Evolutionary conservation across 495 filamentous ascomycete genomes (phyloP).

Genomic region (Hypoxylon perforatum): DNA sequence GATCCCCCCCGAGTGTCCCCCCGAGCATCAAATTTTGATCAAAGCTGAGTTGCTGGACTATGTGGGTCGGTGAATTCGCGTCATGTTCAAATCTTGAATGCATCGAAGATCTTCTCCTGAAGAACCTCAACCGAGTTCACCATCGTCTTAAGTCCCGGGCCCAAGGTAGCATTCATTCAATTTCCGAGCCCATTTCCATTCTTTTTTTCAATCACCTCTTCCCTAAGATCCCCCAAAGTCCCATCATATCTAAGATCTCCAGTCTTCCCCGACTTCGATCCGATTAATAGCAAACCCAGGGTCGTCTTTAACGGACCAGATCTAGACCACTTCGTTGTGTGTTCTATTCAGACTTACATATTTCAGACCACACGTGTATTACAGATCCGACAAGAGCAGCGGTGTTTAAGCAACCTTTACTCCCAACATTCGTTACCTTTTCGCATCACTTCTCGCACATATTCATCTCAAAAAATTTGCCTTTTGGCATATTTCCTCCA

Average conservation of each 20-base stretch:
- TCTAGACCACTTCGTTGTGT: slow-evolving; percentile 42
- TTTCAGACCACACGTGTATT: background rate
- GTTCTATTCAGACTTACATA: slow-evolving; percentile 5
- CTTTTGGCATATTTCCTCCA: no score
- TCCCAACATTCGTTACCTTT: slow-evolving; percentile 26
- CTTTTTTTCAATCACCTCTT: slow-evolving; percentile 8
- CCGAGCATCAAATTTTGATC: slow-evolving; percentile 34
- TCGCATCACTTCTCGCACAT: background rate
- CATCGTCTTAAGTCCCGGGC: slow-evolving; percentile 9
- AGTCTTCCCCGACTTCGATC: slow-evolving; percentile 31
- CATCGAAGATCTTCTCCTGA: slow-evolving; percentile 44
- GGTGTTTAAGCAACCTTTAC: background rate
- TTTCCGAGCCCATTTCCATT: slow-evolving; percentile 23
- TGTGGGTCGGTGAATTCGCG: slow-evolving; percentile 32
- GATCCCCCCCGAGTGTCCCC: background rate
- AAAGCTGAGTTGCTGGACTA: slow-evolving; percentile 26
- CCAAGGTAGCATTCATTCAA: slow-evolving; percentile 20
- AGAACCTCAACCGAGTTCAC: slow-evolving; percentile 17
- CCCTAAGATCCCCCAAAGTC: background rate
- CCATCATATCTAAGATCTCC: slow-evolving; percentile 29
- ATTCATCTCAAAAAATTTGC: no score
- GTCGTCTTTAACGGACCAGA: slow-evolving; percentile 11
- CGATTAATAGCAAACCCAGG: slow-evolving; percentile 20
- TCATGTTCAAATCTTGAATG: slow-evolving; percentile 43
- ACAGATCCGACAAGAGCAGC: slow-evolving; percentile 14